Evolutionary conservation across 2,329 filamentous ascomycete genomes (phyloP), one percentile per base, ranked within the genome.

Genomic region (Venturiaceae sp.): DNA sequence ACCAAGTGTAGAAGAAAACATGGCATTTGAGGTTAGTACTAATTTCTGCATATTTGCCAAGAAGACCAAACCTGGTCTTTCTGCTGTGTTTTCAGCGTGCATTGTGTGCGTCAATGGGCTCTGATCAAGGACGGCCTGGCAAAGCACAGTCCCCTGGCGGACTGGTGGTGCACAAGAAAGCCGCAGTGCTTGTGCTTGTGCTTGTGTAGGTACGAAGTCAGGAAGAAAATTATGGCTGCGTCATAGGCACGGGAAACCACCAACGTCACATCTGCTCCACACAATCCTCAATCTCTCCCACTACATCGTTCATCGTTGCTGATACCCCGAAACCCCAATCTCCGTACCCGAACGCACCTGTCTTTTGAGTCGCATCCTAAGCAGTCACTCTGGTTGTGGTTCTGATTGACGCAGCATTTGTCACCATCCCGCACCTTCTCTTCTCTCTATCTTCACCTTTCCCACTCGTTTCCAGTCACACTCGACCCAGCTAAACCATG

Each of bases 401-500:
- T 50, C 44, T 9, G 13, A 30, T 39, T 54, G 32, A 36, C 52
- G 32, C 32, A 23, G n/a, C 32, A 54, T 36, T 36, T 39, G 36
- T 54, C 52, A 54, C 32, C 52, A 36, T 13, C 52, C 52, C 16
- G 11, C 52, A 36, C 28, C 52, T 26, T 28, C 30, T 28, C 47
- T 19, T 33, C 32, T 28, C 16, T 39, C 32, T 26, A 1, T 30
- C 52, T 39, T 16, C 52, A 14, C 16, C 28, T 39, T n/a, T 16
- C 36, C 16, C 52, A 23, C 32, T 7, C 21, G 11, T n/a, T 57
- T 16, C 54, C 11, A 37, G 9, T 41, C 54, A 28, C 54, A 28
- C 39, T 19, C 41, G 16, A 16, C 55, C 13, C 39, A 5, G 5
- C 55, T 23, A 60, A 68, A 73, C 59, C 68, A 85, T 85, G 83